phyloP scores from a whole-genome alignment of 164 flowering plant genomes.

The Liriodendron chinense region DNA sequence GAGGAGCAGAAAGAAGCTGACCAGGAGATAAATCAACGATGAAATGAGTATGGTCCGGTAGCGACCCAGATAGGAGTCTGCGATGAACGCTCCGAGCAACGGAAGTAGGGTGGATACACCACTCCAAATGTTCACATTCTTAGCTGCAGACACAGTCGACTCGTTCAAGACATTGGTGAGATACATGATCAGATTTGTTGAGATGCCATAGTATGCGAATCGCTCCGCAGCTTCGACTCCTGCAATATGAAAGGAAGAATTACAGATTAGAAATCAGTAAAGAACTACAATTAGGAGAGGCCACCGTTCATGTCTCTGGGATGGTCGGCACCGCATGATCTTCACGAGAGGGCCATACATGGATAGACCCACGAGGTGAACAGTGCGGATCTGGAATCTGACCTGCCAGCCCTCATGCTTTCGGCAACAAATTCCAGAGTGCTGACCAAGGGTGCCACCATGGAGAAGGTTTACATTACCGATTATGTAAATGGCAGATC shows the following conservation, averaged over 20 bases:
- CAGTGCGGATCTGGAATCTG: not conserved
- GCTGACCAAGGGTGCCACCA: not conserved
- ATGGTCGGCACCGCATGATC: not conserved
- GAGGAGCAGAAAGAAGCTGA: not conserved
- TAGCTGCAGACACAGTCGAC: slow-evolving; percentile 10
- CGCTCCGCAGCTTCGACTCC: slow-evolving; percentile 16
- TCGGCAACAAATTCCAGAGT: not conserved
- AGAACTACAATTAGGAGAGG: not conserved
- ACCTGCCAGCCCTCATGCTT: not conserved
- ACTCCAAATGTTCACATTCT: slow-evolving; percentile 14
- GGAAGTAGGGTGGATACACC: slow-evolving; percentile 18
- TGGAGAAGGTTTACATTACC: not conserved
- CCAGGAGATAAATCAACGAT: slow-evolving; percentile 11
- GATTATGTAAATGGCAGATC: not conserved
- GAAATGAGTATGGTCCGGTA: slow-evolving; percentile 8
- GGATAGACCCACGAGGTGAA: not conserved
- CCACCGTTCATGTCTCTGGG: not conserved
- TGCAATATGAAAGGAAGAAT: not conserved
- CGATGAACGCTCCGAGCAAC: slow-evolving; percentile 13
- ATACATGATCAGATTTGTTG: slow-evolving; percentile 13
- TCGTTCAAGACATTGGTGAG: slow-evolving; percentile 6
- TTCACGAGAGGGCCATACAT: not conserved
- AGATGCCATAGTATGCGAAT: slow-evolving; percentile 10
- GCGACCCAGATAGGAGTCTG: slow-evolving; percentile 18
- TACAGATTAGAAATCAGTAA: not conserved